These are phyloP conservation scores for Ajuga reptans DNA, from an alignment of 305 asterid genomes.

Conservation along the genomic window DNA sequence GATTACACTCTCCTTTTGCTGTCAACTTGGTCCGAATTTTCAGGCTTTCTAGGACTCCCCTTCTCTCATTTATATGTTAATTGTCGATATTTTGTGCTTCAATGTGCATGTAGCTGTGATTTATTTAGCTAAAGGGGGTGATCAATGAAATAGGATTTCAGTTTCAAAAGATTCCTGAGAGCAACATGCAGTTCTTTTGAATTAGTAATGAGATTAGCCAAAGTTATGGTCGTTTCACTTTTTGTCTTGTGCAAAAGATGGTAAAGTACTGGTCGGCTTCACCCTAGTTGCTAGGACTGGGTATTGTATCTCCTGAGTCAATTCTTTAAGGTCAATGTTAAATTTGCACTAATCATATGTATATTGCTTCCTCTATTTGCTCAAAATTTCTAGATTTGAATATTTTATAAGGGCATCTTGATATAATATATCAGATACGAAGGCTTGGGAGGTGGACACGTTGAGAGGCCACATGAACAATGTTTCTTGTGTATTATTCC, in stretches of 20 bases:
- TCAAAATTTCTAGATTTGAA: background rate
- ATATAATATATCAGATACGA: conserved; percentile 52
- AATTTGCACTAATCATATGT: background rate
- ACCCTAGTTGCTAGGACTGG: conserved; percentile 2
- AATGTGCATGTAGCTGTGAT: background rate
- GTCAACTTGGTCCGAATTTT: background rate
- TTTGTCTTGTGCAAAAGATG: background rate
- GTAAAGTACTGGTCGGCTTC: background rate
- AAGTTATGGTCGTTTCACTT: conserved; percentile 6
- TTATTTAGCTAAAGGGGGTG: background rate
- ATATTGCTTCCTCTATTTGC: background rate
- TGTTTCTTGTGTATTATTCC: conserved; percentile 83
- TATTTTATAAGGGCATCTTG: conserved; percentile 12
- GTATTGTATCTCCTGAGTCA: background rate
- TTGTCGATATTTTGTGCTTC: background rate
- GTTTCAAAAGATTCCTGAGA: background rate
- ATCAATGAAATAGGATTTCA: background rate
- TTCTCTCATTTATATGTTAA: background rate
- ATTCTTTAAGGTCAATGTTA: background rate
- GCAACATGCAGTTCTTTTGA: background rate
- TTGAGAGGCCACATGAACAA: conserved; percentile 93
- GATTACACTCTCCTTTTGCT: background rate
- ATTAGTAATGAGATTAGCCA: background rate
- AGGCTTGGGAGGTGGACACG: conserved; percentile 98
- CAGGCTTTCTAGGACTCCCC: background rate